Evolutionary conservation across 257 asterid species (phyloP).

Genomic region (Solanum okadae): DNA sequence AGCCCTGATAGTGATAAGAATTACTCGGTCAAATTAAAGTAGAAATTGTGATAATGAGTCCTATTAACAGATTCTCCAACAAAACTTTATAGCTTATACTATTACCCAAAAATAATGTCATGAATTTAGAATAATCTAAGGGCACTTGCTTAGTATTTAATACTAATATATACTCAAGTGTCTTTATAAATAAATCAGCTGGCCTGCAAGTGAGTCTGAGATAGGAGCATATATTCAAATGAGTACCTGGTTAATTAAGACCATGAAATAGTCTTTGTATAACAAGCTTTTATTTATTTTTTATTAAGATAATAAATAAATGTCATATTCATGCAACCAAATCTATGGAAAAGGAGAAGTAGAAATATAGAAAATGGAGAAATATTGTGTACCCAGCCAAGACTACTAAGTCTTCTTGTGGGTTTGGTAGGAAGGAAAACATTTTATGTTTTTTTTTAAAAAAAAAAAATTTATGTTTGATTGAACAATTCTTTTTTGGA

Average conservation of each 20-base stretch:
- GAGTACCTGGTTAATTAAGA: neutral
- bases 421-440: neutral
- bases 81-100: neutral
- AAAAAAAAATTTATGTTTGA: neutral
- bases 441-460: too few relatives aligned
- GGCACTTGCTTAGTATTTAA: neutral
- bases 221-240: neutral
- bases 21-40: neutral
- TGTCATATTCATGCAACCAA: neutral
- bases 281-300: neutral
- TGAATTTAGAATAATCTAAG: neutral
- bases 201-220: slow-evolving; percentile 8
- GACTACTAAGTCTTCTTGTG: neutral
- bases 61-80: neutral
- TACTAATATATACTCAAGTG: neutral
- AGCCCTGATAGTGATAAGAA: neutral
- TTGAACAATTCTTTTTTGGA: neutral
- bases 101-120: neutral
- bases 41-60: neutral
- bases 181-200: neutral
- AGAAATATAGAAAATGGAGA: neutral
- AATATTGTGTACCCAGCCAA: neutral
- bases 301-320: neutral
- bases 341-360: neutral
- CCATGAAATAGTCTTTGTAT: neutral